phyloP scores from a whole-genome alignment of 1,284 basidiomycete species.

The Leccinum ponderosum region DNA sequence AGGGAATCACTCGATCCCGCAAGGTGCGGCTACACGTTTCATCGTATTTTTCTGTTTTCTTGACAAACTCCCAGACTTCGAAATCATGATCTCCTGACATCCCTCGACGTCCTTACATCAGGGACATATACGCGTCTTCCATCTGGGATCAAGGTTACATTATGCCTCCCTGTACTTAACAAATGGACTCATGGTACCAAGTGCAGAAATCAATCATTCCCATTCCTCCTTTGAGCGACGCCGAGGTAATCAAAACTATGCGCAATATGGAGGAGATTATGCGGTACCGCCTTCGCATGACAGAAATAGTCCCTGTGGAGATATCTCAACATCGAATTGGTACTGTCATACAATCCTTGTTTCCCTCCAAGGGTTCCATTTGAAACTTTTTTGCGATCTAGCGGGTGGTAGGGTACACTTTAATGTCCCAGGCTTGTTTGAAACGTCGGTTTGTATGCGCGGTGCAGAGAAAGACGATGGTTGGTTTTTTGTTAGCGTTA shows the following conservation, averaged over 20 bases:
- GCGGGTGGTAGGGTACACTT: conserved; percentile 81
- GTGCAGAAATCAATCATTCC: conserved; percentile 67
- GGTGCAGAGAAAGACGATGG: conserved; percentile 67
- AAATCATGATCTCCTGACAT: conserved; percentile 89
- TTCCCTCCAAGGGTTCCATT: conserved; percentile 11
- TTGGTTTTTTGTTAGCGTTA: conserved; percentile 82
- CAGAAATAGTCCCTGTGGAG: conserved; percentile 73
- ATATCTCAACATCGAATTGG: conserved; percentile 75
- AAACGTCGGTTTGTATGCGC: conserved; percentile 69
- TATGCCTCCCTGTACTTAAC: conserved; percentile 14
- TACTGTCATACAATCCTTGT: conserved; percentile 34
- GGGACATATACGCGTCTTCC: conserved; percentile 84
- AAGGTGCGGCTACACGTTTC: conserved; percentile 43
- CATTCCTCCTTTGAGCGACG: conserved; percentile 64
- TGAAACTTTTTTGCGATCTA: conserved; percentile 32
- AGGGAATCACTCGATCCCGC: conserved; percentile 69
- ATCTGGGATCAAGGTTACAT: conserved; percentile 67
- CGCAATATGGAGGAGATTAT: conserved; percentile 74
- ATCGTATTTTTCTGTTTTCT: neutral
- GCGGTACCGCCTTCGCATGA: conserved; percentile 72
- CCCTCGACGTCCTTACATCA: conserved; percentile 81
- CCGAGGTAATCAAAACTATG: conserved; percentile 66
- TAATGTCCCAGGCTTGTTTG: conserved; percentile 71
- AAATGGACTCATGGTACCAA: conserved; percentile 20
- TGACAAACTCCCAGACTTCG: conserved; percentile 57